These are phyloP conservation scores for Thelonectria blattea DNA, from an alignment of 2,329 filamentous ascomycete genomes.

Conservation along the genomic window DNA sequence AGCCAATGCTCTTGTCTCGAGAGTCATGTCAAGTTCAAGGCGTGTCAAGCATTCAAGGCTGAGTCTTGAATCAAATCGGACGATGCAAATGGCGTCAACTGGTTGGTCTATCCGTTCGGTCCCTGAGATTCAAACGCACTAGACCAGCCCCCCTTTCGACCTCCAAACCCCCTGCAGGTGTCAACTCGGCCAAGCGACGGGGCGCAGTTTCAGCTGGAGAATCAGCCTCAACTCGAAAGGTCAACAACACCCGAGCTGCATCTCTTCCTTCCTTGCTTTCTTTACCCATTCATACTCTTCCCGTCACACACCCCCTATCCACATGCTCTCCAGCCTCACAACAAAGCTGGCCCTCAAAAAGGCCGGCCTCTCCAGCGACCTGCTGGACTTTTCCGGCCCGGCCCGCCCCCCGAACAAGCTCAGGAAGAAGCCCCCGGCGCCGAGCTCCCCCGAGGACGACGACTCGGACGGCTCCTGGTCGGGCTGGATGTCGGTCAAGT, in stretches of 20 bases:
- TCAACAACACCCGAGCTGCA: conserved; percentile 16
- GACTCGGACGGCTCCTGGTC: conserved; percentile 43
- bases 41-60: too few species aligned
- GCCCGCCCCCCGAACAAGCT: conserved; percentile 40
- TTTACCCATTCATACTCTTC: background rate
- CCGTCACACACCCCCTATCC: background rate
- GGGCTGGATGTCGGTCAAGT: conserved; percentile 57
- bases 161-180: background rate
- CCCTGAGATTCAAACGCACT: background rate
- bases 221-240: conserved; percentile 22
- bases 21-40: too few species aligned
- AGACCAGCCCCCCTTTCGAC: background rate
- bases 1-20: too few species aligned
- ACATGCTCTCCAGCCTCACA: conserved; percentile 61
- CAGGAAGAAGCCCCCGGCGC: conserved; percentile 41
- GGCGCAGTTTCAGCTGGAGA: conserved; percentile 16
- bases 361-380: conserved; percentile 58
- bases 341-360: conserved; percentile 66
- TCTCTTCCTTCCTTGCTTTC: background rate
- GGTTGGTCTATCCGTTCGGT: too few species aligned
- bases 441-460: conserved; percentile 40
- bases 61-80: too few species aligned
- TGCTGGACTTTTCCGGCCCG: conserved; percentile 47
- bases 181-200: conserved; percentile 5
- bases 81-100: too few species aligned